Evolutionary conservation across 176 grass and related monocot species (phyloP), one percentile per base, ranked within the genome.

Genomic region (Bromus sterilis): DNA sequence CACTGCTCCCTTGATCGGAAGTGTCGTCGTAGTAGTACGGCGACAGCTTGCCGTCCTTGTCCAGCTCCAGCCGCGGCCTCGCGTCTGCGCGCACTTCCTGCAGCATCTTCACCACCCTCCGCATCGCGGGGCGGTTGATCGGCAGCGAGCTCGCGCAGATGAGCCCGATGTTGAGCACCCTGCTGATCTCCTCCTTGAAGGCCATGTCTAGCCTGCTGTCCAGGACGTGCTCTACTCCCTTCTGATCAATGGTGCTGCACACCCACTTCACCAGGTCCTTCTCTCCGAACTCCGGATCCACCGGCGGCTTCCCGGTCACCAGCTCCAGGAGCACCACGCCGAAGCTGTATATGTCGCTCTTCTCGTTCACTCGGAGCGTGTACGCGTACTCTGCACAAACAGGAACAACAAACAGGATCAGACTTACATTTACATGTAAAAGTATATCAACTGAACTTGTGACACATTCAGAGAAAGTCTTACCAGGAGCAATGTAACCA

Each of bases 241-340:
- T 89, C 82, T 98, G 86, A 14, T 98, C 92, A 8, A 98, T 86
- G 1, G 71, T 84, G 82, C 58, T 33, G 85, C 71, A 93, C 18
- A 93, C 90, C 95, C 95, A 98, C 55, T 91, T 94, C 65, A 98
- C 92, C 75, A 98, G 31, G 85, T 98, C 95, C 76, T 94, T 98
- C 46, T 97, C 95, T 0, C 95, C 95, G 4, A 93, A 94, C 81
- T 98, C 92, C 0, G 92, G 84, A 72, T 94, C 92, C 11, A 98
- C 84, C 0, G 95, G 88, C 0, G 81, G 95, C 3, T 89, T 98
- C 30, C 95, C 95, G 0, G 90, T 98, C 24, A 95, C 82, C 0
- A 98, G 92, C 80, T 98, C 95, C 0, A 98, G 86, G 46, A 98
- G 90, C 14, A 98, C 95, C 25, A 98, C 95, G 11, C 95, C 95